A percentile compares a stretch with the other conserved stretches of the same genome.
These are phyloP conservation scores for Lentinula sp. DNA, from an alignment of 768 basidiomycete species.

Conservation along the genomic window DNA sequence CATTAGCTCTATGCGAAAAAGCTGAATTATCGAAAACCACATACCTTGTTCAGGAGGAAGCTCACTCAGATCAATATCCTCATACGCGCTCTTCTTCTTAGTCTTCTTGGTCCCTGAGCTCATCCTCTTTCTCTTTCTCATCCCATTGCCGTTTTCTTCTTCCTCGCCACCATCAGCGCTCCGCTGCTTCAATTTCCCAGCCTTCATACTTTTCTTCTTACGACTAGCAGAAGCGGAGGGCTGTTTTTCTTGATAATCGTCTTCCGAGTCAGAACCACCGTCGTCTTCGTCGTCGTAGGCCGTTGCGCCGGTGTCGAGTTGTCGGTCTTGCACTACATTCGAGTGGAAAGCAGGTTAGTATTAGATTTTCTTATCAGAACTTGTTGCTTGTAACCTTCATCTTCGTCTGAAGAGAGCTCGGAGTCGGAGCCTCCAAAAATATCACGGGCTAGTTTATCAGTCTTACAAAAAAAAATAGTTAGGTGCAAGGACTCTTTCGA, in stretches of 20 bases:
- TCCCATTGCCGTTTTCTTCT: background rate
- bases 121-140: conserved; percentile 11
- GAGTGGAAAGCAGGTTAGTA: conserved; percentile 26
- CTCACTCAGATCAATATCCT: conserved; percentile 61
- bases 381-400: conserved; percentile 37
- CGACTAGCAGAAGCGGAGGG: conserved; percentile 4
- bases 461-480: background rate
- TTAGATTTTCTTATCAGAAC: background rate
- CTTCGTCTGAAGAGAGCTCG: conserved; percentile 75
- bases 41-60: conserved; percentile 75
- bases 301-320: conserved; percentile 7
- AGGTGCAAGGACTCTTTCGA: background rate
- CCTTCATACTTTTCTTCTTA: background rate
- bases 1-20: background rate
- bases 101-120: conserved; percentile 9
- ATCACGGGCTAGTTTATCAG: conserved; percentile 50
- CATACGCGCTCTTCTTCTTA: conserved; percentile 13
- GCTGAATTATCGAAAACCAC: conserved; percentile 8
- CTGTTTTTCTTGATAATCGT: conserved; percentile 15
- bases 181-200: conserved; percentile 25
- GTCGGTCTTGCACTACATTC: conserved; percentile 31
- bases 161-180: background rate
- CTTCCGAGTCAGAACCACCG: conserved; percentile 49
- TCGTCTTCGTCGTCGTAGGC: conserved; percentile 36
- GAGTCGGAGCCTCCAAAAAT: conserved; percentile 84